A percentile compares a stretch with the other conserved stretches of the same genome.
phyloP scores from a whole-genome alignment of 495 filamentous ascomycete species.

The Amniculicola lignicola region DNA sequence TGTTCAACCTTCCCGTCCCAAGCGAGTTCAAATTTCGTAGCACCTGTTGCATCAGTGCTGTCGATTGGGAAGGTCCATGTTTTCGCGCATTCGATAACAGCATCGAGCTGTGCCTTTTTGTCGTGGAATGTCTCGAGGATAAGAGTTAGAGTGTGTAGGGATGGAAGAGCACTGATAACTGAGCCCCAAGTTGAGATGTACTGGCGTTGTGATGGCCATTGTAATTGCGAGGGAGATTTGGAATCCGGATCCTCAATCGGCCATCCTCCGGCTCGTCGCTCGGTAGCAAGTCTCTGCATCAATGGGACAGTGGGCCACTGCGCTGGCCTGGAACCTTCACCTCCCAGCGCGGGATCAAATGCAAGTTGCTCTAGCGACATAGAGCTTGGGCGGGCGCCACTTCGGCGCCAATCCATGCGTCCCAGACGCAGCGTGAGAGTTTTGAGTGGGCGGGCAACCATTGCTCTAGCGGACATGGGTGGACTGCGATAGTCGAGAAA shows the following conservation, averaged over 20 bases:
- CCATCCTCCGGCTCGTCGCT: conserved; percentile 2
- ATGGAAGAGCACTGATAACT: neutral
- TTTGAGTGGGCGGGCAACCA: conserved; percentile 18
- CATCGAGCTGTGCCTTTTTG: conserved; percentile 23
- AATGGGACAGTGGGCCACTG: neutral
- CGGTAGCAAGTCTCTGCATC: conserved; percentile 8
- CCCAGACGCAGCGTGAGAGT: conserved; percentile 23
- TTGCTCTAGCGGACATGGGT: conserved; percentile 1
- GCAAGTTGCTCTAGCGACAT: neutral
- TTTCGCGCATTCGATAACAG: conserved; percentile 26
- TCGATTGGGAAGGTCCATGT: conserved; percentile 29
- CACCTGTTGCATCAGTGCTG: too few relatives aligned
- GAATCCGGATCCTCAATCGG: too few relatives aligned
- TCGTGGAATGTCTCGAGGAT: conserved; percentile 22
- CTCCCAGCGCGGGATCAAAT: conserved; percentile 11
- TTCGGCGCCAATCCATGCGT: conserved; percentile 28
- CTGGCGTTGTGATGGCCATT: neutral
- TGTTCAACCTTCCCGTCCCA: conserved; percentile 26
- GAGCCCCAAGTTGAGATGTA: conserved; percentile 12
- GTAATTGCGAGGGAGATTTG: too few relatives aligned
- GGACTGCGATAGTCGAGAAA: neutral
- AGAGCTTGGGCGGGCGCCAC: neutral
- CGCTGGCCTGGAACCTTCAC: neutral
- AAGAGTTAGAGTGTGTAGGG: conserved; percentile 15
- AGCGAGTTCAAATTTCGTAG: conserved; percentile 5